Conservation (phyloP, 257 asterid genomes). For the Solanum virginianum region DNA sequence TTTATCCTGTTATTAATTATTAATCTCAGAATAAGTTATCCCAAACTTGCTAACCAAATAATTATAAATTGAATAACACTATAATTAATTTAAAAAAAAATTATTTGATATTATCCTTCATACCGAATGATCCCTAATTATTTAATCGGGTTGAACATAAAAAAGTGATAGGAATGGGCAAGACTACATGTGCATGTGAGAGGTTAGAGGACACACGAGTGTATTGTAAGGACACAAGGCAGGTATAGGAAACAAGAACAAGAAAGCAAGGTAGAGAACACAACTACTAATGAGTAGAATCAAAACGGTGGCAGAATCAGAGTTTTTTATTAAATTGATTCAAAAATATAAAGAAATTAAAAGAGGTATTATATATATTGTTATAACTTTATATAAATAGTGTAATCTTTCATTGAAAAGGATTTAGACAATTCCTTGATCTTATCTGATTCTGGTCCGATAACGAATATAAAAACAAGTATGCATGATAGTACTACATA, state of each 20-base stretch:
- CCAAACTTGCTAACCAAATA: too few relatives aligned
- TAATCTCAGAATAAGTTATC: too few relatives aligned
- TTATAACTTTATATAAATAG: not conserved
- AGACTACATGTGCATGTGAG: not conserved
- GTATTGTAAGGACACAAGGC: not conserved
- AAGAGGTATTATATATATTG: not conserved
- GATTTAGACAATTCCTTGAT: not conserved
- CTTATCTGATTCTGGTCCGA: too few relatives aligned
- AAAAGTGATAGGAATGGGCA: not conserved
- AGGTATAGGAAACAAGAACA: not conserved
- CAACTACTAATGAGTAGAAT: not conserved
- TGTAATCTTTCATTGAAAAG: not conserved
- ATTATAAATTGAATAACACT: too few relatives aligned
- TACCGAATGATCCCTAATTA: too few relatives aligned
- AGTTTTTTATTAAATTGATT: not conserved
- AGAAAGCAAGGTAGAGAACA: not conserved
- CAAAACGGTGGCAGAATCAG: rapidly evolving
- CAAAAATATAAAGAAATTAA: not conserved
- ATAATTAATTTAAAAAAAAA: too few relatives aligned
- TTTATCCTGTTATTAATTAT: too few relatives aligned
- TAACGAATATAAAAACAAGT: not conserved
- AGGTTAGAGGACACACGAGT: not conserved
- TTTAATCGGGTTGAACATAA: not conserved
- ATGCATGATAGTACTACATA: not conserved
- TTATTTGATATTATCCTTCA: too few relatives aligned